Evolutionary conservation across 768 basidiomycete species (phyloP), one percentile per base, ranked within the genome.

Genomic region (Xanthoconium purpureum): DNA sequence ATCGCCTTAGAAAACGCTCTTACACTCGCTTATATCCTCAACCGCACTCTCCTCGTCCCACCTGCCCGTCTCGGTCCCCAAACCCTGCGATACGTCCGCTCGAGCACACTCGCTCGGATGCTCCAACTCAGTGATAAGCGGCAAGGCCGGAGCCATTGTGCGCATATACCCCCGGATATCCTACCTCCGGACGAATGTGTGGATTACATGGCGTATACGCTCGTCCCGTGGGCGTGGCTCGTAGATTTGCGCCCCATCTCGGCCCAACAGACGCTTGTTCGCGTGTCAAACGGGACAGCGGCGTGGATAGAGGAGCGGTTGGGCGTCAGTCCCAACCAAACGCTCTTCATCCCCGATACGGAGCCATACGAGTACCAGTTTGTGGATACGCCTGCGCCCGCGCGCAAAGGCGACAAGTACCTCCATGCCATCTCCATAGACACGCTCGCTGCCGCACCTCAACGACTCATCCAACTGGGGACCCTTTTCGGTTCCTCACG

Each of bases 1-100:
- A 91, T 94, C 60, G 85, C 89, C 17, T 80, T 94, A 57, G 89
- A 93, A 73, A 94, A 94, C 63, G 91, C 89, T 3, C 78, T 92
- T 18, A 75, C 85, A n/a, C 79, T 93, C 49, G 78, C 90, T 2
- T 75, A 72, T 56, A 67, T 87, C 32, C 80, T 91, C 56, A 85
- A 87, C 72, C 85, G 89, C 57, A 94, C 89, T 12, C 77, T 93
- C 33, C 80, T 93, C 59, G 74, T 91, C 33, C 90, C 91, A n/a
- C 87, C 87, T 12, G 76, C 87, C 30, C 83, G 84, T 38, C 80
- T 91, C 7, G 88, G 89, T 38, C 69, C 62, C 42, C 80, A 77
- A 64, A 80, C 85, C 7, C 73, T 88, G 39, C 82, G 79, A 40
- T 90, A 88, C 66, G 73, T 80, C 73, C 76, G 53, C 83, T 82